phyloP scores from a whole-genome alignment of 2,329 filamentous ascomycete species.

The Diaporthe sp. region DNA sequence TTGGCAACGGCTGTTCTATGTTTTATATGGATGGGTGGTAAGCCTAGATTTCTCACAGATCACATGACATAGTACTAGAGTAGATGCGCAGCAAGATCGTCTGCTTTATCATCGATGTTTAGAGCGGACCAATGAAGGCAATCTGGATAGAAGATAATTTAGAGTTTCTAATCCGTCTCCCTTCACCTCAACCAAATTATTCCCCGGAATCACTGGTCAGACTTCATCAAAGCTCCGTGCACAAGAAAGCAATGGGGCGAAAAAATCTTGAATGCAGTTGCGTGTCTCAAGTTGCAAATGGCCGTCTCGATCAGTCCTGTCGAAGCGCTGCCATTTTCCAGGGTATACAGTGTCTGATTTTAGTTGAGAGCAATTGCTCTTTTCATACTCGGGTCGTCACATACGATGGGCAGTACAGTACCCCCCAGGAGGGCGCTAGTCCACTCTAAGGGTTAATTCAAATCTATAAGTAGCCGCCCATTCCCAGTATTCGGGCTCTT shows the following conservation, averaged over 20 bases:
- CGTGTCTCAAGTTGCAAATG: too few species aligned
- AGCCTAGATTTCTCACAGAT: conserved; percentile 51
- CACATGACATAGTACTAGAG: not conserved
- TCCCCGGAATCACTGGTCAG: too few species aligned
- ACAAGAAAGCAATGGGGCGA: too few species aligned
- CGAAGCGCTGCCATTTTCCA: too few species aligned
- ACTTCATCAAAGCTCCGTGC: too few species aligned
- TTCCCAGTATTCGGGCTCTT: not conserved
- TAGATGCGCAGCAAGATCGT: not conserved
- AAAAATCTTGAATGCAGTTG: too few species aligned
- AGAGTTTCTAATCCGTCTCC: not conserved
- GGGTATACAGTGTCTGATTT: too few species aligned
- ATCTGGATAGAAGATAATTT: not conserved
- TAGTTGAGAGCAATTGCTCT: not conserved
- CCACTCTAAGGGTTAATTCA: not conserved
- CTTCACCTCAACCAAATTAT: not conserved
- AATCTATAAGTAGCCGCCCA: not conserved
- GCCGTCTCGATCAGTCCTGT: too few species aligned
- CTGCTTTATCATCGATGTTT: too few species aligned
- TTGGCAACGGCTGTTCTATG: conserved; percentile 57
- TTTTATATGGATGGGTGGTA: conserved; percentile 61
- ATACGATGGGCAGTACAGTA: too few species aligned
- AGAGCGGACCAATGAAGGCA: not conserved
- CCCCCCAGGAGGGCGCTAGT: not conserved
- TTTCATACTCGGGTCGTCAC: too few species aligned